These are phyloP conservation scores for Eremomyces bilateralis DNA, from an alignment of 495 filamentous ascomycete genomes.

Conservation along the genomic window DNA sequence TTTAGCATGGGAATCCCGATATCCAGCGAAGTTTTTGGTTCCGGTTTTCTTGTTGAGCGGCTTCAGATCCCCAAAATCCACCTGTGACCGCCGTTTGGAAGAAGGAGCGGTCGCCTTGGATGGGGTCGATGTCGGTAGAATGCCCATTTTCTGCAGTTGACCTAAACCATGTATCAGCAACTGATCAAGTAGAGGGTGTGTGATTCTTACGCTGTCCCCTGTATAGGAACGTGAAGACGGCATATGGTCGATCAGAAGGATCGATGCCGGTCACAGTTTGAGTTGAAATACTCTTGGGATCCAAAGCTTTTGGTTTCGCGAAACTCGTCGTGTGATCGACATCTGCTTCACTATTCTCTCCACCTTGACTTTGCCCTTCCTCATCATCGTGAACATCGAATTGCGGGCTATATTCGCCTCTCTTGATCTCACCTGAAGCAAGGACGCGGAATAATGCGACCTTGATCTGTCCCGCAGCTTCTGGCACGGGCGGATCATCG, in stretches of 20 bases:
- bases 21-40: slow-evolving; percentile 73
- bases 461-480: slow-evolving; percentile 95
- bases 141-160: slow-evolving; percentile 87
- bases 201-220: slow-evolving; percentile 66
- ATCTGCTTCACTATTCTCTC: slow-evolving; percentile 30
- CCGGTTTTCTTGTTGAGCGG: slow-evolving; percentile 54
- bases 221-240: slow-evolving; percentile 95
- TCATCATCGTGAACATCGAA: slow-evolving; percentile 95
- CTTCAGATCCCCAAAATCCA: slow-evolving; percentile 66
- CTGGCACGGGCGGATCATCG: slow-evolving; percentile 64
- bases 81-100: slow-evolving; percentile 52
- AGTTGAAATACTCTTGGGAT: slow-evolving; percentile 92
- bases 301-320: slow-evolving; percentile 88
- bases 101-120: slow-evolving; percentile 28
- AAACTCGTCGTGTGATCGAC: slow-evolving; percentile 97
- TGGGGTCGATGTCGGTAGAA: slow-evolving; percentile 35
- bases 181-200: slow-evolving; percentile 5
- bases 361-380: slow-evolving; percentile 25
- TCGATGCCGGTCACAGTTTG: slow-evolving; percentile 99
- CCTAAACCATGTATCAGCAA: slow-evolving; percentile 24
- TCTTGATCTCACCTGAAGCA: slow-evolving; percentile 89
- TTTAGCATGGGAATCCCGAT: slow-evolving; percentile 46
- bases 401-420: slow-evolving; percentile 91
- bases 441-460: slow-evolving; percentile 89
- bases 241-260: slow-evolving; percentile 82